Base-by-base conservation (phyloP, 306 rosid species). In the Crataegus laevigata region DNA sequence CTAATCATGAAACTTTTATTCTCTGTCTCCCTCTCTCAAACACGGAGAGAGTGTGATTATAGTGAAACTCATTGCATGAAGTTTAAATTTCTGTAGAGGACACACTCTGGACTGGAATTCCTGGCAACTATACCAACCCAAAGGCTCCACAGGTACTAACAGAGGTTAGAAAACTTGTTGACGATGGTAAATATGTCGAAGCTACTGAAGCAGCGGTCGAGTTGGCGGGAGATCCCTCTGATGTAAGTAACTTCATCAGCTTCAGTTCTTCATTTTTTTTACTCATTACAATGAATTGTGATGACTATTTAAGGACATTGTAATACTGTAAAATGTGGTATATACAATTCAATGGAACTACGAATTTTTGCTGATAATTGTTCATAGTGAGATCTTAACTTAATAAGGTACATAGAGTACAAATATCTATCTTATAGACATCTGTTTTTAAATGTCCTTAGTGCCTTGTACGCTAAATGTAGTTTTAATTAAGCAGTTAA, bases 61-160 rank as follows among this genome's bases (percentile, higher is more conserved):
- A 11, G 60, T 8, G 25, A n/a, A n/a, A 61, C 26, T 71, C 68
- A 51, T 75, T 18, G n/a, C 58, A 11, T n/a, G 18, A 17, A 42
- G 38, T 68, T 40, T 55, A 25, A 36, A 40, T 74, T 73, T 22
- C 57, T 63, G 66, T 40, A 94, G 97, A 94, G 85, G 97, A 91
- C 78, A 94, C 98, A 1, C 93, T 94, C 58, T 94, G 98, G 98
- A 91, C 98, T 59, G 98, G 97, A 50, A 77, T 25, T 36, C 98
- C 98, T 32, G 91, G 84, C 11, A 22, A 90, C 80, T 91, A 94
- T 75, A 90, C 96, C 66, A 86, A 89, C 75, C 84, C 86, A 78
- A 81, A 67, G 47, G 98, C 93, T 82, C 97, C 93, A 17, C 77
- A 72, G 75, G 90, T 89, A 9, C 82, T 94, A 78, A 79, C 82